A percentile compares a stretch with the other conserved stretches of the same genome.
These are phyloP conservation scores for Zychaea mexicana DNA, from an alignment of 371 early-diverging fungal species.

Conservation along the genomic window DNA sequence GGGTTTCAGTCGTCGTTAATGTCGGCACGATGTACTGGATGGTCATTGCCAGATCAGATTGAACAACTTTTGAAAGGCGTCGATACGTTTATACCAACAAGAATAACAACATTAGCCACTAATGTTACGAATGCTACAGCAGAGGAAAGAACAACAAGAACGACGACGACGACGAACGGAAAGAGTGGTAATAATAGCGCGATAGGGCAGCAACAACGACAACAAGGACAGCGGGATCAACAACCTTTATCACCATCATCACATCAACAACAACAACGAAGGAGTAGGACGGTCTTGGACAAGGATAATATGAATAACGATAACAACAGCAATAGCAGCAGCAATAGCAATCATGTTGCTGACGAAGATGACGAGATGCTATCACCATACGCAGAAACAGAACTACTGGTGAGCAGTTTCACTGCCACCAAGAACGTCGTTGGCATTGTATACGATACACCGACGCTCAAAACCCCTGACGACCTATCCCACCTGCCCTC, in stretches of 20 bases:
- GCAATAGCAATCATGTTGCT: too few relatives aligned
- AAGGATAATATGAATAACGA: not conserved
- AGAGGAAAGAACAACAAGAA: not conserved
- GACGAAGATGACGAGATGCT: not conserved
- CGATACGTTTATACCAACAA: not conserved
- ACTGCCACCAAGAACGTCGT: slow-evolving; percentile 23
- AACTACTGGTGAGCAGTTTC: slow-evolving; percentile 22
- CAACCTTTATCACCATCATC: not conserved
- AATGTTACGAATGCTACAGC: too few relatives aligned
- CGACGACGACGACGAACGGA: not conserved
- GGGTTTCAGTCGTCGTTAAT: slow-evolving; percentile 11
- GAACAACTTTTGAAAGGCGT: slow-evolving; percentile 4
- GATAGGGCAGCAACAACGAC: not conserved
- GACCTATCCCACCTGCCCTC: slow-evolving; percentile 38
- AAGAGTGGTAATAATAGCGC: not conserved
- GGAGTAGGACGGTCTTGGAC: too few relatives aligned
- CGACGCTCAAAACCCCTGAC: slow-evolving; percentile 27
- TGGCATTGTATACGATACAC: slow-evolving; percentile 27
- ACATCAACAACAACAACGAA: not conserved
- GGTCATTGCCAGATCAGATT: slow-evolving; percentile 7
- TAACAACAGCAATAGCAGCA: not conserved
- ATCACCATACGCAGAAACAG: slow-evolving; percentile 4
- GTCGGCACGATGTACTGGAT: slow-evolving; percentile 13
- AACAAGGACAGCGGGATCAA: not conserved
- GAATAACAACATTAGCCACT: too few relatives aligned